These are phyloP conservation scores for Claviceps quebecensis DNA, from an alignment of 2,329 filamentous ascomycete species.

Conservation along the genomic window DNA sequence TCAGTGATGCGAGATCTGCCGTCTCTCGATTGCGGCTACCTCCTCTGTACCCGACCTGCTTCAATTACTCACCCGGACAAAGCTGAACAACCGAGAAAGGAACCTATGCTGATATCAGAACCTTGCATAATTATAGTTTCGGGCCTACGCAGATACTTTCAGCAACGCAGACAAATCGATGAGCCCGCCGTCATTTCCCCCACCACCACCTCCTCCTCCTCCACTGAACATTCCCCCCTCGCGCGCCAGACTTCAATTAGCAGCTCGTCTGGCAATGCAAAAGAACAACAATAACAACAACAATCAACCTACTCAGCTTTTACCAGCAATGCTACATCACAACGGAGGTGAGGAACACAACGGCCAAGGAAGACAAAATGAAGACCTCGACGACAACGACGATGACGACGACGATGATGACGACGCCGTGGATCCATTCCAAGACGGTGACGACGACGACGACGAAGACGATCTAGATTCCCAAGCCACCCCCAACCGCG, in stretches of 20 bases:
- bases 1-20: slow-evolving; percentile 1
- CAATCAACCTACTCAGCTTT: slow-evolving; percentile 29
- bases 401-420: slow-evolving; percentile 18
- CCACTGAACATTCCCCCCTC: slow-evolving; percentile 78
- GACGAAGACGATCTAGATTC: slow-evolving; percentile 39
- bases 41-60: slow-evolving; percentile 7
- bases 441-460: slow-evolving; percentile 36
- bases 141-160: slow-evolving; percentile 42
- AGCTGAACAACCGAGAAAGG: slow-evolving; percentile 10
- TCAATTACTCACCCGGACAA: slow-evolving; percentile 1
- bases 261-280: slow-evolving; percentile 68
- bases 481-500: slow-evolving; percentile 21
- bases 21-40: not conserved
- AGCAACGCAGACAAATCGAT: slow-evolving; percentile 33
- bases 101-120: slow-evolving; percentile 2
- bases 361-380: not conserved
- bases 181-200: slow-evolving; percentile 43
- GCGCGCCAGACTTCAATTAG: slow-evolving; percentile 75
- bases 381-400: slow-evolving; percentile 14
- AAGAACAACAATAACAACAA: slow-evolving; percentile 33
- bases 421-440: slow-evolving; percentile 27
- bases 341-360: slow-evolving; percentile 21
- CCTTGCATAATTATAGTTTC: slow-evolving; percentile 30
- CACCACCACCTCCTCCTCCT: slow-evolving; percentile 53
- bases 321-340: slow-evolving; percentile 26